Evolutionary conservation across 176 grass and related monocot species (phyloP).

Genomic region (Eleusine indica): DNA sequence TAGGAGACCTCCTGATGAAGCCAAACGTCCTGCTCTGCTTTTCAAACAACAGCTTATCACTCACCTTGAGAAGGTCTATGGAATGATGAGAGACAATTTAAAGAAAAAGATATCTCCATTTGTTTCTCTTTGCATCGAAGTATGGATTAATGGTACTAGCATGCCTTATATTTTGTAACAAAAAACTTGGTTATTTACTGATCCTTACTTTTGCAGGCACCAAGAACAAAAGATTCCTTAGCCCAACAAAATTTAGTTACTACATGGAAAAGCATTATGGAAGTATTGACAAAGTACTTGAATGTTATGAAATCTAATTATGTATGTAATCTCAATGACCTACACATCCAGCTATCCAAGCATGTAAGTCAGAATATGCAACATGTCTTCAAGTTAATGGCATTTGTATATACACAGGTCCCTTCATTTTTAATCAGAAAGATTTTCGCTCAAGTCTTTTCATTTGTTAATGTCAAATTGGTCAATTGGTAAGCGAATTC

Average conservation of each 20-base stretch:
- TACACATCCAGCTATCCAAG: too few species aligned
- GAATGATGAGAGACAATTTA: conserved; percentile 94
- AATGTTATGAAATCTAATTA: conserved; percentile 86
- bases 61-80: conserved; percentile 94
- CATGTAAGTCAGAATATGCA: too few species aligned
- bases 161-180: not conserved
- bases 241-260: conserved; percentile 86
- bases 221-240: conserved; percentile 86
- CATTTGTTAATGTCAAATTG: conserved; percentile 94
- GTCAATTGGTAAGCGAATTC: conserved; percentile 76
- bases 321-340: conserved; percentile 45
- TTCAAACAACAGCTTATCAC: conserved; percentile 98
- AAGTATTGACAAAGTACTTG: conserved; percentile 83
- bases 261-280: conserved; percentile 96
- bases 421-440: conserved; percentile 91
- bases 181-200: not conserved
- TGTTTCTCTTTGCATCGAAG: conserved; percentile 91
- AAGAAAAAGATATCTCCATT: conserved; percentile 97
- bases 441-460: conserved; percentile 91
- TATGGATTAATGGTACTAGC: conserved; percentile 30
- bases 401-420: conserved; percentile 51
- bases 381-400: too few species aligned
- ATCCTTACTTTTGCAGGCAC: conserved; percentile 59
- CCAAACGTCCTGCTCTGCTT: conserved; percentile 96
- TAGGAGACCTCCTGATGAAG: conserved; percentile 25